These are phyloP conservation scores for Cantharellus cinnabarinus DNA, from an alignment of 768 basidiomycete species.

Conservation along the genomic window DNA sequence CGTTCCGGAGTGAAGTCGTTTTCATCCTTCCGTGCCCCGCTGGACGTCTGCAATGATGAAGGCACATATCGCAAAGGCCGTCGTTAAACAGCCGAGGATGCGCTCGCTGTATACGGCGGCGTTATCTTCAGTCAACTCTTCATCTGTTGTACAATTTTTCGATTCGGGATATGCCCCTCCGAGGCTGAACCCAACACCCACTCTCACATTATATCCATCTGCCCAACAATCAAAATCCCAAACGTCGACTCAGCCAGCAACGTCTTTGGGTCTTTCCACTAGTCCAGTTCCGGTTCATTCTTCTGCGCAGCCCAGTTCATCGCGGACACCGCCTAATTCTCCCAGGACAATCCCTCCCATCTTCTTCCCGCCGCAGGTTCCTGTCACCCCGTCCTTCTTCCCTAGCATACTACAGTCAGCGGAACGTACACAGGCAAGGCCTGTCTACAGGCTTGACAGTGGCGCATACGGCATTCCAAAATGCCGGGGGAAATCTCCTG, in stretches of 20 bases:
- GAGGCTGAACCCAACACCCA: neutral
- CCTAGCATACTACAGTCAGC: neutral
- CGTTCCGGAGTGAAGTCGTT: no score
- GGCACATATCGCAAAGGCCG: neutral
- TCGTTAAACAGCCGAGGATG: neutral
- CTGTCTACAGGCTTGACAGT: conserved; percentile 36
- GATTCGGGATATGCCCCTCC: neutral
- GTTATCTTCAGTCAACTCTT: neutral
- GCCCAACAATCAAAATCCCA: neutral
- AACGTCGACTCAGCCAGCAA: neutral
- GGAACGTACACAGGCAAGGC: neutral
- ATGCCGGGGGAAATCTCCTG: conserved; percentile 15
- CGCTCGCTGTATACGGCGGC: neutral
- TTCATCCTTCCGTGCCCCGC: no score
- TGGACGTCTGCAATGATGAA: neutral
- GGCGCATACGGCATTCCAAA: conserved; percentile 82
- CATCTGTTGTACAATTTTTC: neutral
- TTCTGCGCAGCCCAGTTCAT: neutral
- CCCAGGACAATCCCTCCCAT: neutral
- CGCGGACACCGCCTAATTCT: neutral
- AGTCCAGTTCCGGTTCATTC: neutral
- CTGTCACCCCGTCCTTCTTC: neutral
- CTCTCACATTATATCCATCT: neutral
- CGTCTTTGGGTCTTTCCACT: neutral
- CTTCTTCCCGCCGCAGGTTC: neutral